A percentile compares a stretch with the other conserved stretches of the same genome.
phyloP scores from a whole-genome alignment of 2,329 filamentous ascomycete genomes.

The Cucurbitaria berberidis region DNA sequence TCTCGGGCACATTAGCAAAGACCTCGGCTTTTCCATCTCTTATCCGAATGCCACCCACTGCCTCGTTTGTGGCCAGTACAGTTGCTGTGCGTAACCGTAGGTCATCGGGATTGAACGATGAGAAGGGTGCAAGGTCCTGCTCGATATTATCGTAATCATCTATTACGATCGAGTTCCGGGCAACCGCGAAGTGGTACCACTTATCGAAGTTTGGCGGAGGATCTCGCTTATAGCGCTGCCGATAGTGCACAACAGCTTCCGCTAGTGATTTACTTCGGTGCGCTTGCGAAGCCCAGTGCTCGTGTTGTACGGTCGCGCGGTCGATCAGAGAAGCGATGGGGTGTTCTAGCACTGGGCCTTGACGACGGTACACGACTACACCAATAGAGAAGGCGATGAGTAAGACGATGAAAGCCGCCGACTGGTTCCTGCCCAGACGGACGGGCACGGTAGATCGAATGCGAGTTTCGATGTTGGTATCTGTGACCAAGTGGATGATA shows the following conservation, averaged over 20 bases:
- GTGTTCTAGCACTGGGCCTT: conserved; percentile 55
- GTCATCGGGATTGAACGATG: conserved; percentile 57
- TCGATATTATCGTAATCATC: conserved; percentile 68
- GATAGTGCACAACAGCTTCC: conserved; percentile 60
- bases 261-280: conserved; percentile 55
- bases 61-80: conserved; percentile 60
- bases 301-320: conserved; percentile 55
- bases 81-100: conserved; percentile 61
- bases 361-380: conserved; percentile 45
- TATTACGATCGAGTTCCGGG: conserved; percentile 59
- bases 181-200: conserved; percentile 64
- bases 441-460: conserved; percentile 36
- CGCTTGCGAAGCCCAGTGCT: conserved; percentile 57
- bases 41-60: conserved; percentile 62
- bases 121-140: conserved; percentile 63
- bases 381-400: conserved; percentile 48
- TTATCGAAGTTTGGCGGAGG: conserved; percentile 66
- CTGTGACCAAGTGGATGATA: conserved; percentile 37
- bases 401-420: conserved; percentile 44
- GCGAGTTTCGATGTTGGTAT: conserved; percentile 38
- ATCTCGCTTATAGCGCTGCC: conserved; percentile 58
- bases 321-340: conserved; percentile 63
- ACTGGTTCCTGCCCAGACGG: conserved; percentile 42
- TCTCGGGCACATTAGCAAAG: conserved; percentile 55
- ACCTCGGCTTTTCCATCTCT: conserved; percentile 57